Evolutionary conservation across 2,329 filamentous ascomycete genomes (phyloP).

Genomic region (Alternaria atra): DNA sequence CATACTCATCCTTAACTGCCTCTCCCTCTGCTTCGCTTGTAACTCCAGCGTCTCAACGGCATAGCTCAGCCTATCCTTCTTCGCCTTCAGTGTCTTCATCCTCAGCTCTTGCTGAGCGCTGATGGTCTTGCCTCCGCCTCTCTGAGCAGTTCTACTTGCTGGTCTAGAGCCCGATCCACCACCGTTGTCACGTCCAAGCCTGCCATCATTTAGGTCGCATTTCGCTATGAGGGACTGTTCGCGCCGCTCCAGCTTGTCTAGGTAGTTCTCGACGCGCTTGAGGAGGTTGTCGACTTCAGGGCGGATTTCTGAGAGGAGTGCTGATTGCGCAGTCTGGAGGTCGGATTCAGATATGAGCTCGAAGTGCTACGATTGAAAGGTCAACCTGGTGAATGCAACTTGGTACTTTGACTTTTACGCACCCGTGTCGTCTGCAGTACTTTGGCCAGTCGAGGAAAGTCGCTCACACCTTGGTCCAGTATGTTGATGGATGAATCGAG

Average conservation of each 20-base stretch:
- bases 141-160: conserved; percentile 32
- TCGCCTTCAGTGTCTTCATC: conserved; percentile 75
- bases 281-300: conserved; percentile 84
- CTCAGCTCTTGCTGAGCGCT: conserved; percentile 63
- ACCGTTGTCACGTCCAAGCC: conserved; percentile 57
- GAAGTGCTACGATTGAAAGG: conserved; percentile 72
- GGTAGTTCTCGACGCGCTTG: conserved; percentile 80
- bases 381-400: neutral
- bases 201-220: conserved; percentile 82
- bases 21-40: conserved; percentile 80
- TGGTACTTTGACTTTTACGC: conserved; percentile 32
- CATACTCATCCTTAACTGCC: conserved; percentile 78
- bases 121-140: conserved; percentile 41
- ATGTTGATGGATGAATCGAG: conserved; percentile 71
- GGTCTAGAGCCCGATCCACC: conserved; percentile 35
- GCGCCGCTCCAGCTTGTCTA: conserved; percentile 82
- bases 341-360: conserved; percentile 89
- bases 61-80: conserved; percentile 86
- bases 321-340: conserved; percentile 81
- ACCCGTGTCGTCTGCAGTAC: conserved; percentile 71
- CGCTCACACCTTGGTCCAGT: conserved; percentile 68
- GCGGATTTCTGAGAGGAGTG: conserved; percentile 87
- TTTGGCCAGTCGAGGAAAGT: conserved; percentile 69
- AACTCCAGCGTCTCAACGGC: conserved; percentile 85
- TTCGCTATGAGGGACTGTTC: conserved; percentile 86